These are phyloP conservation scores for Edaphochlamys debaryana DNA, from an alignment of 139 green algal genomes.

Conservation along the genomic window DNA sequence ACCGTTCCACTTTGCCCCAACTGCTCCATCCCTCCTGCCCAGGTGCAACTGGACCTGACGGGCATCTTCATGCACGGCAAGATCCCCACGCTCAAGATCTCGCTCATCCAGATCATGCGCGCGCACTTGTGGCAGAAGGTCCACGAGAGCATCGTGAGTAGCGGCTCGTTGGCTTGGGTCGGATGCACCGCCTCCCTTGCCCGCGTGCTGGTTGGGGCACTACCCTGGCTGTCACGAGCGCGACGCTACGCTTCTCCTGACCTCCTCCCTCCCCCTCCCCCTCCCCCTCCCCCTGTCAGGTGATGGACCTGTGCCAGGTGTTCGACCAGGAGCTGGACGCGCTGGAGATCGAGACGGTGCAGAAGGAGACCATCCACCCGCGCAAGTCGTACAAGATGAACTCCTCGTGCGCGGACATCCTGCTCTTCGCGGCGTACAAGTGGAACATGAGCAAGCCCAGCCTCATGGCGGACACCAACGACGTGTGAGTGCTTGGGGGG, in stretches of 20 bases:
- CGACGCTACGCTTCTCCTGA: slow-evolving; percentile 19
- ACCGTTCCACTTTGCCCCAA: no score
- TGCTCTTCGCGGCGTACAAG: slow-evolving; percentile 98
- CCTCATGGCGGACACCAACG: slow-evolving; percentile 95
- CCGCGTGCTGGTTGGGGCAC: background rate
- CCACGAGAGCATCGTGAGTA: slow-evolving; percentile 93
- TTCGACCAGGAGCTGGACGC: slow-evolving; percentile 95
- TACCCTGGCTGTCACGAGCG: slow-evolving; percentile 16
- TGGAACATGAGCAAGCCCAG: slow-evolving; percentile 95
- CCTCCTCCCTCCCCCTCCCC: background rate
- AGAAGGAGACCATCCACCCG: slow-evolving; percentile 99
- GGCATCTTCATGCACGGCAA: slow-evolving; percentile 99
- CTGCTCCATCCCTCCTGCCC: no score
- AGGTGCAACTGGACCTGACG: slow-evolving; percentile 99
- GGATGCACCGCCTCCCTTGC: no score
- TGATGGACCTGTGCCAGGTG: slow-evolving; percentile 68
- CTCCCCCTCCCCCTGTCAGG: background rate
- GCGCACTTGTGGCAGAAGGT: slow-evolving; percentile 99
- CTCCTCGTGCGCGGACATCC: slow-evolving; percentile 94
- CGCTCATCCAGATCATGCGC: slow-evolving; percentile 99
- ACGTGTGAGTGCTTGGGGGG: slow-evolving; percentile 88
- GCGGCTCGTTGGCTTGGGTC: no score
- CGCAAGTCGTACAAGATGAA: slow-evolving; percentile 99
- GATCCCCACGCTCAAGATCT: slow-evolving; percentile 99
- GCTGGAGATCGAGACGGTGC: slow-evolving; percentile 99